Base-by-base conservation (phyloP, 1,284 basidiomycete genomes). In the Leccinum holopus region DNA sequence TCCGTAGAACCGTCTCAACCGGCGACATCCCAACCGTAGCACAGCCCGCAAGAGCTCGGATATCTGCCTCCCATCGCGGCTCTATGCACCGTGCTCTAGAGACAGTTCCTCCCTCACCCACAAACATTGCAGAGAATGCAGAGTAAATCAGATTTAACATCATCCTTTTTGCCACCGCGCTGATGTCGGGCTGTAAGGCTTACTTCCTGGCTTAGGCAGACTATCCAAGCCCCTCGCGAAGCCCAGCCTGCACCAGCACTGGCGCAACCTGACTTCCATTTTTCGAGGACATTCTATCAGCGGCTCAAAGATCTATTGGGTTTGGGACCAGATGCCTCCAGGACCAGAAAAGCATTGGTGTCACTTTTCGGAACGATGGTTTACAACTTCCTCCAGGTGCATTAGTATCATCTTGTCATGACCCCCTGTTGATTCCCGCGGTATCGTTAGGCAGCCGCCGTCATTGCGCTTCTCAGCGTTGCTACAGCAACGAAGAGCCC, bases 301-400 rank as follows among this genome's bases (percentile, higher is more conserved):
- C 63, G 63, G n/a, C 10, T 80, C 9, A 74, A 84, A 66, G 73
- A 76, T 1, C 81, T 82, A 67, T 74, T 91, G 61, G 90, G 89
- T 2, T 76, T 85, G 64, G 87, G 85, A 5, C 80, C 83, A 6
- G 76, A 78, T 44, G 83, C 85, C 39, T 82, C 87, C 7, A 80
- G 77, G 60, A 79, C 78, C 7, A 80, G 88, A 55, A 86, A 84
- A 70, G 78, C 83, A 57, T 71, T 88, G 9, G 78, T 88, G n/a
- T 82, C 82, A 3, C 67, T 90, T 5, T 70, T 85, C 35, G 85
- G 83, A 75, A 83, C 80, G 61, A 64, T 88, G 5, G 62, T 70
- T 2, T 88, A 86, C 72, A 84, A 83, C 62, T 74, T 83, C 30
- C 68, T 77, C 8, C 88, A 92, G 81, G 89, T 88, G 60, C 39